Conservation (phyloP, 495 filamentous ascomycete genomes). For the Podospora pseudocomata region DNA sequence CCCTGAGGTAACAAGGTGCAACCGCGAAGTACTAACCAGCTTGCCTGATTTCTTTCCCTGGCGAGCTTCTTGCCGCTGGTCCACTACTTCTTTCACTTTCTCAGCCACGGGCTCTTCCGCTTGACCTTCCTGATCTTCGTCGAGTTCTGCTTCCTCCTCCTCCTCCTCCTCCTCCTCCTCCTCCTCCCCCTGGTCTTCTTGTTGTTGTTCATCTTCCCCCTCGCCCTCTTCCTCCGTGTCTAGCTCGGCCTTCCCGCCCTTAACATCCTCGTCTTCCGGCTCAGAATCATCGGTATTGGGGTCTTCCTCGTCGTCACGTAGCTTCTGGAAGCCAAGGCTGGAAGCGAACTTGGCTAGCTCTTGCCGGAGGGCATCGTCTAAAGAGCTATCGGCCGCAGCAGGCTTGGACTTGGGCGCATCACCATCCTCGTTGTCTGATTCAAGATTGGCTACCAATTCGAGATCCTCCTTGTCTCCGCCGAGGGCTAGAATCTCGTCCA, state of each 20-base stretch:
- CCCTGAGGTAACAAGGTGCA: background rate
- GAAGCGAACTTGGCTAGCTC: slow-evolving; percentile 45
- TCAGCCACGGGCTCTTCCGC: slow-evolving; percentile 3
- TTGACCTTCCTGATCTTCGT: slow-evolving; percentile 6
- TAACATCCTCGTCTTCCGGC: slow-evolving; percentile 31
- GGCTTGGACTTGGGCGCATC: slow-evolving; percentile 28
- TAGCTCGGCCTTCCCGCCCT: slow-evolving; percentile 24
- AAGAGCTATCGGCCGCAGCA: slow-evolving; percentile 19
- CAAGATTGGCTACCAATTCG: slow-evolving; percentile 58
- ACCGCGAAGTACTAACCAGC: slow-evolving; percentile 39
- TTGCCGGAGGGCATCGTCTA: slow-evolving; percentile 37
- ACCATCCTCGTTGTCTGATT: slow-evolving; percentile 61
- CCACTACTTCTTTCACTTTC: slow-evolving; percentile 7
- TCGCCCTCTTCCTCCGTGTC: slow-evolving; percentile 29
- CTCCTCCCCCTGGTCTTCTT: background rate
- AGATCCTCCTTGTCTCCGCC: slow-evolving; percentile 75
- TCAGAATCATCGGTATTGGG: slow-evolving; percentile 31
- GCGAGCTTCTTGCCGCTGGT: slow-evolving; percentile 22
- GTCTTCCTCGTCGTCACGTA: slow-evolving; percentile 30
- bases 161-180: slow-evolving; percentile 19
- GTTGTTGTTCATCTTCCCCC: slow-evolving; percentile 25
- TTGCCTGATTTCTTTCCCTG: slow-evolving; percentile 30
- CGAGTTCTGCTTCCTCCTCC: slow-evolving; percentile 24
- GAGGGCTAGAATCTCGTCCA: slow-evolving; percentile 70
- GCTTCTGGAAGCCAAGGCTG: slow-evolving; percentile 46